Base-by-base conservation (phyloP, 176 grass and related monocot genomes). In the Oryza meridionalis region DNA sequence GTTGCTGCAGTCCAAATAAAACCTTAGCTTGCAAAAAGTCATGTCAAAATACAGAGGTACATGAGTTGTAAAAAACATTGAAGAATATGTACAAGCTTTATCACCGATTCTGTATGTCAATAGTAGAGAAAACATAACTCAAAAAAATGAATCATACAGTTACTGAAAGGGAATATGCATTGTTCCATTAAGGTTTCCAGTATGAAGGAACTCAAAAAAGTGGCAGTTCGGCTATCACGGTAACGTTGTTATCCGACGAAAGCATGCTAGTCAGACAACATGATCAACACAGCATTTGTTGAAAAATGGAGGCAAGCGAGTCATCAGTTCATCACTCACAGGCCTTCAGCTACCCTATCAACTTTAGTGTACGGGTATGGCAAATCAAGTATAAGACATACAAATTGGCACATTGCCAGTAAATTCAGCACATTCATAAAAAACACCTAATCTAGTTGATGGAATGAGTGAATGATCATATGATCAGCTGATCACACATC, bases 1-100 rank as follows among this genome's bases (percentile, higher is more conserved):
- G 55, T 50, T 66, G 81, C 70, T 83, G 58, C 70, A 83, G 13
- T 22, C 25, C 22, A 14, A 27, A 15, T 33, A 62, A 13, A n/a
- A 59, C 12, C 6, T 76, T 11, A 76, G 73, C 27, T 19, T 76
- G 49, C 46, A 55, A 38, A 17, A 21, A 81, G 19, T 31, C 43
- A 40, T 22, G 50, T 71, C 4, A 71, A 75, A 75, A 49, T 65
- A 4, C 70, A 31, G 25, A 74, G 5, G 53, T 46, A 1, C 42
- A 70, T n/a, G 40, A 1, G 0, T 7, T 45, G 38, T 72, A 72
- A 13, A 45, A 45, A 58, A 0, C 40, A 45, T 25, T 21, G 69
- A 45, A 13, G 3, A 43, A 45, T 24, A 13, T 1, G 11, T 7
- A 72, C 4, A 25, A 11, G 9, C 11, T 17, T 15, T 49, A 3